Conservation (phyloP, 495 filamentous ascomycete genomes). For the Corynascus novoguineensis region DNA sequence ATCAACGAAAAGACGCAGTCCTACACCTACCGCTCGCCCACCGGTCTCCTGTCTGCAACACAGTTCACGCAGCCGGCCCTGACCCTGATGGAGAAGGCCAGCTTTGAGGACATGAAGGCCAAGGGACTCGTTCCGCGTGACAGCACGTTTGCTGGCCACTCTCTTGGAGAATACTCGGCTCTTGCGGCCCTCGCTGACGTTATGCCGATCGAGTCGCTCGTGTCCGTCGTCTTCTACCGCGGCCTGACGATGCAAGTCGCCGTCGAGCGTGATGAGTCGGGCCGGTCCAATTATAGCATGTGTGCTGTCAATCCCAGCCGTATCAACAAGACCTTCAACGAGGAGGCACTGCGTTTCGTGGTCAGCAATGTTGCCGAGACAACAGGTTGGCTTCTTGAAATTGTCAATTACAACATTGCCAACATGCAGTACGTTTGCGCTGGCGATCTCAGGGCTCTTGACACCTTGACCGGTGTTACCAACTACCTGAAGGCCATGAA, state of each 20-base stretch:
- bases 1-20: slow-evolving; percentile 85
- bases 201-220: slow-evolving; percentile 97
- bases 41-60: slow-evolving; percentile 91
- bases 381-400: slow-evolving; percentile 92
- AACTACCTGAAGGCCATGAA: slow-evolving; percentile 95
- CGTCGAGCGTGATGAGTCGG: slow-evolving; percentile 88
- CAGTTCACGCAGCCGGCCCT: slow-evolving; percentile 98
- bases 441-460: slow-evolving; percentile 91
- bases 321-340: slow-evolving; percentile 96
- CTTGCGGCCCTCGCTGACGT: slow-evolving; percentile 95
- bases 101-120: slow-evolving; percentile 96
- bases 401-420: slow-evolving; percentile 98
- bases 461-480: slow-evolving; percentile 83
- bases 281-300: slow-evolving; percentile 97
- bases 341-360: slow-evolving; percentile 90
- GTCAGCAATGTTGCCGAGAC: slow-evolving; percentile 87
- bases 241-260: slow-evolving; percentile 99
- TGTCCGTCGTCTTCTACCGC: slow-evolving; percentile 98
- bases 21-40: slow-evolving; percentile 95
- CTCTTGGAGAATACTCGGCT: slow-evolving; percentile 95
- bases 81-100: slow-evolving; percentile 99
- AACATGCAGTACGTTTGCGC: slow-evolving; percentile 99
- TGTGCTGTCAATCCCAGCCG: slow-evolving; percentile 96
- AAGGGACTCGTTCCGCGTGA: slow-evolving; percentile 95
- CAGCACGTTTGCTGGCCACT: slow-evolving; percentile 96